Conservation (phyloP, 345 rosid species). For the Eucalyptus rudis region DNA sequence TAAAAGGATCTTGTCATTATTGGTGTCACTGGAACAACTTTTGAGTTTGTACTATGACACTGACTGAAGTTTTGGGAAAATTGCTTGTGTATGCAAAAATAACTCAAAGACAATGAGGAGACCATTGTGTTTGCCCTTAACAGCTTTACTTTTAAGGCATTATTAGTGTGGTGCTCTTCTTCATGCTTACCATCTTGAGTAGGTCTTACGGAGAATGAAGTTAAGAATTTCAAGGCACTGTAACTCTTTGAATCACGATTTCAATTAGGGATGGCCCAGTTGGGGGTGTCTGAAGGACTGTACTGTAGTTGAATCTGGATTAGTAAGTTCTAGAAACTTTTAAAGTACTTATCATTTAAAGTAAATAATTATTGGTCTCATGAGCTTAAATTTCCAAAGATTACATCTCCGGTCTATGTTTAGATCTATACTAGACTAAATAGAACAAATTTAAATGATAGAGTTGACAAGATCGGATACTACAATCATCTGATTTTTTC, state of each 20-base stretch:
- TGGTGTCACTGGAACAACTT: neutral
- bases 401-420: neutral
- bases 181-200: neutral
- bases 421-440: neutral
- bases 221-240: neutral
- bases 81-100: neutral
- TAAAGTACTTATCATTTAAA: neutral
- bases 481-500: neutral
- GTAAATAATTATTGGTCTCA: neutral
- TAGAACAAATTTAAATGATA: neutral
- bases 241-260: neutral
- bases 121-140: neutral
- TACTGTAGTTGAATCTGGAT: neutral
- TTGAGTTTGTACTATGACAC: neutral
- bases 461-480: neutral
- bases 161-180: neutral
- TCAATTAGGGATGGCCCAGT: rapidly evolving
- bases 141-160: neutral
- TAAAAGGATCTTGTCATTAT: neutral
- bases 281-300: neutral
- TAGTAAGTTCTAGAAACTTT: neutral
- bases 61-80: neutral
- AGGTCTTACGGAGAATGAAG: neutral
- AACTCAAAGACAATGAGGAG: neutral
- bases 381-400: neutral